Base-by-base conservation (phyloP, 2,329 filamentous ascomycete species). In the Penicillium corylophilum region DNA sequence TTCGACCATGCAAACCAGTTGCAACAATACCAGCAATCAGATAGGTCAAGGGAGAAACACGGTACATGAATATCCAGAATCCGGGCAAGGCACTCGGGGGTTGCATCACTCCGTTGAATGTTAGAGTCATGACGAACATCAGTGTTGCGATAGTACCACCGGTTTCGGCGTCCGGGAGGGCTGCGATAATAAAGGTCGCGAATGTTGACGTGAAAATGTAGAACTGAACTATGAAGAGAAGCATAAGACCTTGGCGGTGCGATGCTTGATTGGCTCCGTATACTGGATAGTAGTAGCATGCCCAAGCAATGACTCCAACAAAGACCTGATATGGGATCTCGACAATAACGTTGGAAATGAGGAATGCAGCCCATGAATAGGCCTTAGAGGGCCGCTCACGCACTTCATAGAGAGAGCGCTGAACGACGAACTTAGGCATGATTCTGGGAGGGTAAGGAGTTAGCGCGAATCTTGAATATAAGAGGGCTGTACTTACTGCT, bases 21-120 rank as follows among this genome's bases (percentile, higher is more conserved):
- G 86, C 80, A 0, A 93, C 70, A 74, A 95, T 84, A 20, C 85
- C 88, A 9, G 81, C 80, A 23, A 93, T 83, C 15, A 94, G 75
- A 68, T 95, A 96, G 0, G 88, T 92, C 62, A 96, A 88, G 0
- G 91, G 90, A 0, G 86, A 90, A 44, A 91, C 74, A 42, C 87
- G 83, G 72, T 93, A 93, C 85, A 91, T 89, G 77, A 90, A 90
- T 61, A 87, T 85, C 88, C 89, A 93, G 79, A 92, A 91, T 5
- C 82, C 75, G 0, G 89, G 88, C 29, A 93, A 79, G 2, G 73
- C 70, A 2, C 74, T 70, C 0, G 87, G 86, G 5, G 76, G 74
- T 24, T 85, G 84, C 55, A 95, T 80, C 44, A 94, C 86, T 78
- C 72, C 71, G 64, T 85, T 89, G 79, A 92, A 93, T 62, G 90